A percentile compares a stretch with the other conserved stretches of the same genome.
Conservation (phyloP, 306 rosid species). For the Aeschynomene evenia region DNA sequence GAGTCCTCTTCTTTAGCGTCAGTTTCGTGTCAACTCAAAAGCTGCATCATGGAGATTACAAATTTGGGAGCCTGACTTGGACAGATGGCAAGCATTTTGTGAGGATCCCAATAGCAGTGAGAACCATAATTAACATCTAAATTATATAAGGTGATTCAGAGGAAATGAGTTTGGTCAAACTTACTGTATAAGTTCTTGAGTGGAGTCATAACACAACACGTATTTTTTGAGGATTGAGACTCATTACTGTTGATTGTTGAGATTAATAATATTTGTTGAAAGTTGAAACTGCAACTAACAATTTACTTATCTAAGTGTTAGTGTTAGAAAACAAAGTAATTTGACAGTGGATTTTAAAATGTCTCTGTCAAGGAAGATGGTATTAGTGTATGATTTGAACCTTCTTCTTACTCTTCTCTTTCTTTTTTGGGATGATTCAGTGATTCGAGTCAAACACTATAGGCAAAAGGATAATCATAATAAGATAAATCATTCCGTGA, state of each 20-base stretch:
- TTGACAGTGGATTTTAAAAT: background rate
- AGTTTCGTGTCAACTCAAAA: constrained; percentile 46
- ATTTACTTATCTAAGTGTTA: background rate
- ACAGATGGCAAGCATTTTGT: constrained; percentile 60
- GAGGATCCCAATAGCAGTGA: constrained; percentile 56
- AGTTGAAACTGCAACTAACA: background rate
- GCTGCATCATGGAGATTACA: constrained; percentile 48
- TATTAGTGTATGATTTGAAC: background rate
- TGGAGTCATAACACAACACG: background rate
- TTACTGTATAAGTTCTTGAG: background rate
- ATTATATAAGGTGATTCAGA: background rate
- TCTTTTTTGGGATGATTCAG: too few species aligned
- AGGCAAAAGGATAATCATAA: too few species aligned
- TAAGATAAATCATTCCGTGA: too few species aligned
- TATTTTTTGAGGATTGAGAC: constrained; percentile 13
- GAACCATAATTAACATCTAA: constrained; percentile 40
- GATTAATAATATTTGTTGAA: background rate
- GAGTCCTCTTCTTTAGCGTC: constrained; percentile 44
- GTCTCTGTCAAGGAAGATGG: background rate
- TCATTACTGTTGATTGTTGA: background rate
- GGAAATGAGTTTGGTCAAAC: constrained; percentile 1
- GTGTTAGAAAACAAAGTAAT: background rate
- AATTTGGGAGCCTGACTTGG: constrained; percentile 75
- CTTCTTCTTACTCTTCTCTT: too few species aligned
- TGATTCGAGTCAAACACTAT: background rate